phyloP scores from a whole-genome alignment of 495 filamentous ascomycete genomes.

The Aspergillus sclerotiicarbonarius region DNA sequence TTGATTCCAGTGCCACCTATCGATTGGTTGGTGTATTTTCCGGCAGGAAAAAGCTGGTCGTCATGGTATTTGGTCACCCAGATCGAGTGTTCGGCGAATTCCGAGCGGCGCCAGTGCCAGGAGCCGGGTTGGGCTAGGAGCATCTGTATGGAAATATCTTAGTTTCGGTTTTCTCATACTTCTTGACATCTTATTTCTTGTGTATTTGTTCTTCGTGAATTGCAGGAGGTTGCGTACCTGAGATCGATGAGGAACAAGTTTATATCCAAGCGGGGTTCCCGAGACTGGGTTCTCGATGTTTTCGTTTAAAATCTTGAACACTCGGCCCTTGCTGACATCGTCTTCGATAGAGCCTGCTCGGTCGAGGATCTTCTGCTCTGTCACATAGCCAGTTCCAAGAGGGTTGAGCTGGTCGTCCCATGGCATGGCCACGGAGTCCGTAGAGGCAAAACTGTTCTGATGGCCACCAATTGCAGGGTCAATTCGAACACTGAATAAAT shows the following conservation, averaged over 20 bases:
- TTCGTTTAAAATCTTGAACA: slow-evolving; percentile 82
- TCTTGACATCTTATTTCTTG: no score
- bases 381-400: slow-evolving; percentile 50
- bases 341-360: no score
- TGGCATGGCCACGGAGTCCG: slow-evolving; percentile 59
- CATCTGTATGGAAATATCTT: slow-evolving; percentile 32
- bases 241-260: slow-evolving; percentile 65
- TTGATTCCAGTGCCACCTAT: slow-evolving; percentile 47
- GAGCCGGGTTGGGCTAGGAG: slow-evolving; percentile 68
- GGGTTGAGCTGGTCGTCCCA: slow-evolving; percentile 73
- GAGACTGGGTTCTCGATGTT: slow-evolving; percentile 65
- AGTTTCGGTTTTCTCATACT: no score
- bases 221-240: slow-evolving; percentile 41
- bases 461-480: slow-evolving; percentile 79
- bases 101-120: slow-evolving; percentile 71
- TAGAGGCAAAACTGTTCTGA: slow-evolving; percentile 62
- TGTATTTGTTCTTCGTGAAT: no score
- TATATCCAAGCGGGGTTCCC: slow-evolving; percentile 72
- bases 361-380: no score
- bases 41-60: slow-evolving; percentile 74
- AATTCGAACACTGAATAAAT: slow-evolving; percentile 84
- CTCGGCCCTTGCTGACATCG: slow-evolving; percentile 34
- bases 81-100: slow-evolving; percentile 73
- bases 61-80: slow-evolving; percentile 79
- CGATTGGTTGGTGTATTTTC: slow-evolving; percentile 82